Evolutionary conservation across 495 filamentous ascomycete species (phyloP), one percentile per base, ranked within the genome.

Genomic region (Podospora pseudocomata): DNA sequence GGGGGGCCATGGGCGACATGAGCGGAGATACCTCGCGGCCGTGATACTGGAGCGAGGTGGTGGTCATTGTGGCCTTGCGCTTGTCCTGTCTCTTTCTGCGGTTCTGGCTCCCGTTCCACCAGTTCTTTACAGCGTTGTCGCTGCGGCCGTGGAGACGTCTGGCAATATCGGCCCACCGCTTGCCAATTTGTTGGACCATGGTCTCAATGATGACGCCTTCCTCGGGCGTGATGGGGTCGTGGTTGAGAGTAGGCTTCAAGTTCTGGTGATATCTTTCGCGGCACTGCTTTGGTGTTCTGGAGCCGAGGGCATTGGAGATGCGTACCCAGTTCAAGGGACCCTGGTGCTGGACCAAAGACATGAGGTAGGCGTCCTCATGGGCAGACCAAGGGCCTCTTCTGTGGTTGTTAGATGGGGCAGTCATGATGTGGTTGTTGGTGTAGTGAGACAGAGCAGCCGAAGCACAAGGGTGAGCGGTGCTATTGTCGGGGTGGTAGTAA

Each of bases 121-220:
- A 98, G 80, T 99, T 99, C 87, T 99, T 99, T 63, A 99, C 93
- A 39, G 92, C 91, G 75, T 99, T 99, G 83, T 99, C 95, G 81
- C 93, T 97, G 72, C 95, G 88, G 69, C 94, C 94, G 19, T 89
- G 86, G 26, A 99, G 86, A 19, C 86, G 82, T 72, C 95, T 86
- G 28, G 95, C 94, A 71, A 99, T 98, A 72, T 97, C 92, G 3
- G 95, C 95, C 95, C 95, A 99, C 28, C 90, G 85, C 80, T 92
- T 96, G 60, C 95, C 95, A 83, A 91, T 90, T 69, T 93, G 88
- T 27, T 77, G 79, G 44, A 97, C 94, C 79, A 95, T 82, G 60
- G 86, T 82, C 79, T 96, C 91, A 76, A 99, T 97, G 74, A 87
- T 75, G 49, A 85, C 79, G 9, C 93, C 94, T 79, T 99, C 95